phyloP scores from a whole-genome alignment of 371 early-diverging fungal species.

The Mortierella sp. region DNA sequence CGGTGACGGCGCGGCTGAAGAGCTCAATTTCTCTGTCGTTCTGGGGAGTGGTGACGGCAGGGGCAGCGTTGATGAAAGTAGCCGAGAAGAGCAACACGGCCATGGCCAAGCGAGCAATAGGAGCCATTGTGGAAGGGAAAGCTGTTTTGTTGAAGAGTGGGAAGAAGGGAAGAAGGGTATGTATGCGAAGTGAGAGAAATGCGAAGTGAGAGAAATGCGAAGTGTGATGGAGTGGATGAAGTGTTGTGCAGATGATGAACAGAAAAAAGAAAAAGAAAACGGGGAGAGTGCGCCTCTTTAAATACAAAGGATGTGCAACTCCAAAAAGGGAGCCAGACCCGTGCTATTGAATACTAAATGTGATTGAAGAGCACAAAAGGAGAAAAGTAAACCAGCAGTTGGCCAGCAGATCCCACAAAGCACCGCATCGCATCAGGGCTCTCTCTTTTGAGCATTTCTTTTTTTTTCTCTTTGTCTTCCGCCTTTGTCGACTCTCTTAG shows the following conservation, averaged over 20 bases:
- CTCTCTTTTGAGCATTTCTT: background rate
- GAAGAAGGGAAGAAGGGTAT: background rate
- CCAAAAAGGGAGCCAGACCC: background rate
- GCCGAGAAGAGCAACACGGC: constrained; percentile 32
- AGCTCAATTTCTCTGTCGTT: constrained; percentile 1
- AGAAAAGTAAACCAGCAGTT: background rate
- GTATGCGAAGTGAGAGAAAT: background rate
- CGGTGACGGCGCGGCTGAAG: constrained; percentile 7
- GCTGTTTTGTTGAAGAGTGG: background rate
- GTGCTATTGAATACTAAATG: background rate
- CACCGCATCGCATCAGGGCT: background rate
- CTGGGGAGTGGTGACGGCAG: background rate
- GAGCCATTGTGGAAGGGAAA: constrained; percentile 31
- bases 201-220: background rate
- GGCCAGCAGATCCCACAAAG: background rate
- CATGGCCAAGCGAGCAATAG: constrained; percentile 38
- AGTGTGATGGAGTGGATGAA: background rate
- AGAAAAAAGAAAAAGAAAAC: background rate
- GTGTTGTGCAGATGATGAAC: constrained; percentile 3
- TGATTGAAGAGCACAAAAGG: background rate
- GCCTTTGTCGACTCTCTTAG: background rate
- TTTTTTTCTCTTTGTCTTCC: background rate
- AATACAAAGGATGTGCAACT: background rate
- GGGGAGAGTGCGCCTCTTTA: background rate
- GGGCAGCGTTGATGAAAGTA: constrained; percentile 25